phyloP scores from a whole-genome alignment of 768 basidiomycete species.

The Gloeophyllum trabeum region DNA sequence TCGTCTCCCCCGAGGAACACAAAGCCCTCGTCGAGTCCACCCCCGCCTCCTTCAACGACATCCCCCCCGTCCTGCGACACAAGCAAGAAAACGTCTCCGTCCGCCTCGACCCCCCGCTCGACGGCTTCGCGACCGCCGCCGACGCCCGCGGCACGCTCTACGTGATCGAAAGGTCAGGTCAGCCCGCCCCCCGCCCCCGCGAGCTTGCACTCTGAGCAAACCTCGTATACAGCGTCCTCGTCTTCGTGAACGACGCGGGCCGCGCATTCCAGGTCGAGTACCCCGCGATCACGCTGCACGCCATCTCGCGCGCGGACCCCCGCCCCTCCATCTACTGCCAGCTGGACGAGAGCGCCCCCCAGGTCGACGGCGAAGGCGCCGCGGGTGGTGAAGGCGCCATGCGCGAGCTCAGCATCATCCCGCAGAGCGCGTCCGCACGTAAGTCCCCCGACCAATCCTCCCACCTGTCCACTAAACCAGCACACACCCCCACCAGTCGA shows the following conservation, averaged over 20 bases:
- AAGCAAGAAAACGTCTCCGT: conserved; percentile 62
- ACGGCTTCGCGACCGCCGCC: conserved; percentile 44
- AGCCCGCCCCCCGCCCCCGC: conserved; percentile 2
- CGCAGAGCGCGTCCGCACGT: conserved; percentile 49
- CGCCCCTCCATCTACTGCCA: conserved; percentile 86
- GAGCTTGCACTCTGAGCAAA: conserved; percentile 1
- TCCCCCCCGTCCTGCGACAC: conserved; percentile 74
- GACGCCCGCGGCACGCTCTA: conserved; percentile 58
- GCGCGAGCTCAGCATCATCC: conserved; percentile 75
- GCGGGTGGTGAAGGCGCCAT: conserved; percentile 48
- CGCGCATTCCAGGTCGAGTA: conserved; percentile 80
- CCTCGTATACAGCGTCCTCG: conserved; percentile 42
- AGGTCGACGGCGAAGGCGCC: conserved; percentile 16
- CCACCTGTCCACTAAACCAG: conserved; percentile 1
- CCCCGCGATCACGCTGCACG: conserved; percentile 87
- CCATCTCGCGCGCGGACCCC: conserved; percentile 62
- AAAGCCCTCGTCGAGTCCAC: conserved; percentile 60
- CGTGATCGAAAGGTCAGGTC: conserved; percentile 70
- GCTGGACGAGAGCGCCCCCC: conserved; percentile 51
- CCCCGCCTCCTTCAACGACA: conserved; percentile 73
- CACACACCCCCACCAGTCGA: conserved; percentile 43
- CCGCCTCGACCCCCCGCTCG: conserved; percentile 55
- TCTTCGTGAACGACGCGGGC: conserved; percentile 62
- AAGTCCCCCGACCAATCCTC: conserved; percentile 18
- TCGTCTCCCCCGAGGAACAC: conserved; percentile 58